Base-by-base conservation (phyloP, 116 monocot genomes). In the Posidonia oceanica region DNA sequence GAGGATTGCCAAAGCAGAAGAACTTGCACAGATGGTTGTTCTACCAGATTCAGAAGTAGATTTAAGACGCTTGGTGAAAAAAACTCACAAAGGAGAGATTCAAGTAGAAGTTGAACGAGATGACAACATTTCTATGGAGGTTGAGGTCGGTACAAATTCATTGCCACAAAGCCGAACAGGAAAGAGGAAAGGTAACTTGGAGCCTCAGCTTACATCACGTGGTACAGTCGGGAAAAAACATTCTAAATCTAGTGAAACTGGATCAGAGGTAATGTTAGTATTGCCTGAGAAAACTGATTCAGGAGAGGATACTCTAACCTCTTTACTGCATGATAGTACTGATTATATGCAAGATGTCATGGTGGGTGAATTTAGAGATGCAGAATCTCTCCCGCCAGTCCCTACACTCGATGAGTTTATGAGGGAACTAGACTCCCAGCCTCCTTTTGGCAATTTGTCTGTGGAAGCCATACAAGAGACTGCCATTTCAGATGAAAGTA, bases 81-180 rank as follows among this genome's bases (percentile, higher is more conserved):
- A 98, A 69, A 98, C 98, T 44, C 98, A 98, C 71, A 98, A 98
- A 81, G 98, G 98, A 72, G 98, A 98, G 44, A 76, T 87, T 77
- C 87, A 87, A 67, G 89, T 97, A 40, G 92, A 89, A 75, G 81
- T 92, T 61, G 93, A 93, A 61, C 83, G 77, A 54, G 81, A 87
- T 77, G 89, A 92, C 56, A 68, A 48, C 52, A 70, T 78, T 29
- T 81, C 82, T 16, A 70, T 81, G 58, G 98, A 90, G 76, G 85
- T 85, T 72, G 86, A 79, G 29, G 38, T 90, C 61, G 85, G 84
- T 36, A 55, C 81, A 59, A 77, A 67, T 79, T 64, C 74, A 11
- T 72, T 78, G 20, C 36, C 81, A 39, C 68, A 53, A 39, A 20
- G 76, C 36, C 5, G 5, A 18, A 39, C 4, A 10, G 52, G 71